These are phyloP conservation scores for Pseudogymnoascus sp. DNA, from an alignment of 2,329 filamentous ascomycete genomes.

Conservation along the genomic window DNA sequence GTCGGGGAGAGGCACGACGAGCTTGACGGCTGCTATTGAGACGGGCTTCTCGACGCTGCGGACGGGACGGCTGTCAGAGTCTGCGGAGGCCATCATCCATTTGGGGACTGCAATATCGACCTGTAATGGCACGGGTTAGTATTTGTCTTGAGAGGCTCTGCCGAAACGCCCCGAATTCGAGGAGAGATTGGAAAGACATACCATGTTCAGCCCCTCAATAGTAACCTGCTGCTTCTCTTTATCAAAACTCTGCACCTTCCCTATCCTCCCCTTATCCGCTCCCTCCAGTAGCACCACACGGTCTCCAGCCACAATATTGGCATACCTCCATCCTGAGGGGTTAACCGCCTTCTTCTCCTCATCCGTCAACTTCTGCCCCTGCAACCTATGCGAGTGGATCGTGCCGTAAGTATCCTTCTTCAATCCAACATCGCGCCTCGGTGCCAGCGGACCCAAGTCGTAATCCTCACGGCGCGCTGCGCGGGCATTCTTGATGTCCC, in stretches of 20 bases:
- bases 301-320: conserved; percentile 62
- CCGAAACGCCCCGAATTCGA: not conserved
- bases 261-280: conserved; percentile 75
- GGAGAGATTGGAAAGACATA: conserved; percentile 34
- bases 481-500: conserved; percentile 41
- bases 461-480: conserved; percentile 65
- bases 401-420: conserved; percentile 52
- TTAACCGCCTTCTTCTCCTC: conserved; percentile 23
- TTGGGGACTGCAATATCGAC: conserved; percentile 35
- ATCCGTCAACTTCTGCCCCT: conserved; percentile 22
- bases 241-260: conserved; percentile 54
- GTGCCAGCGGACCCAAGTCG: conserved; percentile 68
- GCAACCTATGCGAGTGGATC: conserved; percentile 32
- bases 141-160: not conserved
- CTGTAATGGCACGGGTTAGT: conserved; percentile 21
- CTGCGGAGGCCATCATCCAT: conserved; percentile 34
- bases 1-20: conserved; percentile 70
- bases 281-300: conserved; percentile 76
- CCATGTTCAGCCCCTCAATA: conserved; percentile 57
- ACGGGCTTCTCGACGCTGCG: conserved; percentile 48
- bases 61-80: conserved; percentile 33
- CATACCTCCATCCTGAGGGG: conserved; percentile 35
- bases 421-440: conserved; percentile 62
- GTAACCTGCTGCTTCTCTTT: conserved; percentile 47
- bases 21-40: conserved; percentile 64